Conservation (phyloP, 2,329 filamentous ascomycete species). For the Penicillium sp. region DNA sequence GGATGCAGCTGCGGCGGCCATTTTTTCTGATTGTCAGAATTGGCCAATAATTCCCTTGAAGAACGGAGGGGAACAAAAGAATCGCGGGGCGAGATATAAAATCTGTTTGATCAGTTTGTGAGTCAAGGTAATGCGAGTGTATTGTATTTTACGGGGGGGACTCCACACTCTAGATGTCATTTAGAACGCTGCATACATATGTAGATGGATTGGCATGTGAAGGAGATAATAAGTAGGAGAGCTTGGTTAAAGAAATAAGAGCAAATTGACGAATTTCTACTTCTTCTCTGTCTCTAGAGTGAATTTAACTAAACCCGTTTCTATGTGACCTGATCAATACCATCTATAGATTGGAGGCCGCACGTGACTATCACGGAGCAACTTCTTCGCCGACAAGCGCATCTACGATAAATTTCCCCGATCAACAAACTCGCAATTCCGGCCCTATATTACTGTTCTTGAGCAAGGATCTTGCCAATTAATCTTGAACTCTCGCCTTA, state of each 20-base stretch:
- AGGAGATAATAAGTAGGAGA: neutral
- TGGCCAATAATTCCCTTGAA: conserved; percentile 10
- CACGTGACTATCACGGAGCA: conserved; percentile 29
- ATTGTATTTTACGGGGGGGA: conserved; percentile 6
- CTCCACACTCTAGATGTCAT: neutral
- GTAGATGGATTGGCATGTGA: neutral
- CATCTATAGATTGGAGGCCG: neutral
- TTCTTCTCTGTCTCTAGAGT: neutral
- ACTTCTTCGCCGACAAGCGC: conserved; percentile 23
- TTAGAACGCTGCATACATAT: neutral
- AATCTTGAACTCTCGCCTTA: neutral
- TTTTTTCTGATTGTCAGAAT: conserved; percentile 29
- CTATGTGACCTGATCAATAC: neutral
- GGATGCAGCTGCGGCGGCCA: conserved; percentile 49
- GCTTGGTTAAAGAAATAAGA: neutral
- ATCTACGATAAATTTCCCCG: conserved; percentile 25
- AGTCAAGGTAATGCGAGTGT: conserved; percentile 6
- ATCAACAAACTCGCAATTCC: conserved; percentile 15
- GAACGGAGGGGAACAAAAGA: conserved; percentile 19
- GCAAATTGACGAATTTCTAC: too few relatives aligned
- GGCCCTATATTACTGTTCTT: conserved; percentile 3
- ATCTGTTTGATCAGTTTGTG: conserved; percentile 15
- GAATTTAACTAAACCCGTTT: neutral
- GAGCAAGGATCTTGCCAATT: neutral
- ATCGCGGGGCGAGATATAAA: conserved; percentile 27